Conservation (phyloP, 495 filamentous ascomycete genomes). For the Terfezia boudieri region DNA sequence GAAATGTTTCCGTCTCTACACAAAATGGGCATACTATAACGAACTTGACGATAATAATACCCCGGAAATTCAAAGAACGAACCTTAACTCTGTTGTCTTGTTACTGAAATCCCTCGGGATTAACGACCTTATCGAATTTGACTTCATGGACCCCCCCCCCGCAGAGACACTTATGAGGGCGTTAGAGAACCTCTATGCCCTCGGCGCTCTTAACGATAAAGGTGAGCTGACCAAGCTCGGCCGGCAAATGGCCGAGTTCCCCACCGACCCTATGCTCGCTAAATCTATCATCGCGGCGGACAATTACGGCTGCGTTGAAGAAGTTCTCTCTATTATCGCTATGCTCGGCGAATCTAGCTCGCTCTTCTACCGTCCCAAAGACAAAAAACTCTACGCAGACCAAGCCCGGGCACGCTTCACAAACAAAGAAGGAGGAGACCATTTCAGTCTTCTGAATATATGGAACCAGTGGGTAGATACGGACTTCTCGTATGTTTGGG, state of each 20-base stretch:
- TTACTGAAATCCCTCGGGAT: constrained; percentile 81
- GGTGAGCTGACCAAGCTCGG: constrained; percentile 83
- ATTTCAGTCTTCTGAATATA: constrained; percentile 77
- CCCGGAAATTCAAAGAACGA: constrained; percentile 84
- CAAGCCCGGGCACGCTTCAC: constrained; percentile 83
- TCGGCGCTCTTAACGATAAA: constrained; percentile 72
- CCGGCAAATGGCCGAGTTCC: constrained; percentile 92
- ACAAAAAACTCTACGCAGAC: constrained; percentile 93
- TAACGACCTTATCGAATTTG: constrained; percentile 81
- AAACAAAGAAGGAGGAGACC: constrained; percentile 78
- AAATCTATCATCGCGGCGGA: constrained; percentile 80
- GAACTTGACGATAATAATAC: constrained; percentile 85
- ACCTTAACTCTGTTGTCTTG: constrained; percentile 63
- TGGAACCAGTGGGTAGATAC: constrained; percentile 94
- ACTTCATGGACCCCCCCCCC: constrained; percentile 89
- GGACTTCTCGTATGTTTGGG: constrained; percentile 76
- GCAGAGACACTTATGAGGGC: constrained; percentile 79
- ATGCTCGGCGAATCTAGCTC: constrained; percentile 80
- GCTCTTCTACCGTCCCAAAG: constrained; percentile 88
- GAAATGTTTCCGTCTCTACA: constrained; percentile 89
- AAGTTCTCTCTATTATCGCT: constrained; percentile 81
- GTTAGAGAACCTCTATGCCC: constrained; percentile 76
- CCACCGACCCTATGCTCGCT: constrained; percentile 81
- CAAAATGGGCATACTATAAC: constrained; percentile 82
- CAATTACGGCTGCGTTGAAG: constrained; percentile 73